These are phyloP conservation scores for Excoecaria agallocha DNA, from an alignment of 345 rosid genomes.

Conservation along the genomic window DNA sequence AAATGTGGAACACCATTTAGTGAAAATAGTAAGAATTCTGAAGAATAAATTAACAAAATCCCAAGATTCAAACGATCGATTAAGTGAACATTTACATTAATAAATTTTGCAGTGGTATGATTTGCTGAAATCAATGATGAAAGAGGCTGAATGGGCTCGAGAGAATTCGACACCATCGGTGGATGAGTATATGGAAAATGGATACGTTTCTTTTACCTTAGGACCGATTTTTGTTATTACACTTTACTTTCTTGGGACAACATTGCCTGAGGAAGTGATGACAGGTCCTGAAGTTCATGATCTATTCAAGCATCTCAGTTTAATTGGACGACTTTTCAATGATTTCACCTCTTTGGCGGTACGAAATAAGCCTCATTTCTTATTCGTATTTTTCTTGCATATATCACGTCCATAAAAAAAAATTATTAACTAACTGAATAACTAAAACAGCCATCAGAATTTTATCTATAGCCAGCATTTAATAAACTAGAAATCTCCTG, in stretches of 20 bases:
- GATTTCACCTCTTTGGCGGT: not conserved
- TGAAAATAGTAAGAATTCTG: not conserved
- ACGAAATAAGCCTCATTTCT: not conserved
- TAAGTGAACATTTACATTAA: not conserved
- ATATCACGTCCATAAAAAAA: too few relatives aligned
- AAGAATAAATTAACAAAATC: not conserved
- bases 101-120: not conserved
- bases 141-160: conserved; percentile 1
- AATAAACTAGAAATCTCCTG: too few relatives aligned
- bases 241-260: not conserved
- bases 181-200: not conserved
- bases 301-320: not conserved
- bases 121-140: not conserved
- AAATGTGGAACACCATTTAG: not conserved
- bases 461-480: too few relatives aligned
- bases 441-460: too few relatives aligned
- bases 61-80: not conserved
- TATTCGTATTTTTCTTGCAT: too few relatives aligned
- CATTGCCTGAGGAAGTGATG: not conserved
- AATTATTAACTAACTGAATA: too few relatives aligned
- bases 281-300: not conserved
- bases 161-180: not conserved
- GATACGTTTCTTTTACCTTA: not conserved
- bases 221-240: not conserved
- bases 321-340: not conserved